Base-by-base conservation (phyloP, 1,139 yeast genomes). In the Suhomyces taliae region DNA sequence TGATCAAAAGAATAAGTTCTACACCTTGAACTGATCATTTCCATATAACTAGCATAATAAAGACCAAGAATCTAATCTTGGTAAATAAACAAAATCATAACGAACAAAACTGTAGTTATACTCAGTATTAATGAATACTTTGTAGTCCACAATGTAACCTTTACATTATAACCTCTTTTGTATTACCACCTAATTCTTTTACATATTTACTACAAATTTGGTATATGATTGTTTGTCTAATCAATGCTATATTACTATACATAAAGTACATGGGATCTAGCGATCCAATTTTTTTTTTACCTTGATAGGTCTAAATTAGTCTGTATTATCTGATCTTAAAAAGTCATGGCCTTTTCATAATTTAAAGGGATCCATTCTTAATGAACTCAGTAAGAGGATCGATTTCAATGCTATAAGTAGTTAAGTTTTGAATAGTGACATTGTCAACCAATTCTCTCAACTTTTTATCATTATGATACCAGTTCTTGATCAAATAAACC, bases 381-480 rank as follows among this genome's bases (percentile, higher is more conserved):
- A 74, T 69, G 50, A 68, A 72, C 26, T 64, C 63, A 47, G 64
- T 68, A 31, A 80, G 65, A 8, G 85, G 85, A 57, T 81, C 85
- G 24, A 57, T 65, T 19, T 72, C 74, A 40, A 74, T 53, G 5
- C 72, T 57, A 54, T 80, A 81, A 33, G 61, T 67, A 3, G 62
- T 55, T 53, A 79, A 59, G 32, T 61, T 62, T 11, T 60, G 61
- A 29, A 80, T 64, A 67, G 65, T 62, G 31, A 70, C 73, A 37
- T 61, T 64, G 1, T 71, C 53, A 40, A 85, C 71, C 27, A 77
- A 67, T 52, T 81, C 87, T 57, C 87, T 72, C 51, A 86, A 68
- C 55, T 74, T 80, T 56, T 83, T 79, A 57, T 86, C 91, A 37
- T 74, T 72, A 39, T 73, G 65, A 60, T 82, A 85, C 95, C 95